Percentiles rank a stretch among this genome's conserved stretches.
Evolutionary conservation across 2,329 filamentous ascomycete genomes (phyloP).

Genomic region (Trichoderma sp.): DNA sequence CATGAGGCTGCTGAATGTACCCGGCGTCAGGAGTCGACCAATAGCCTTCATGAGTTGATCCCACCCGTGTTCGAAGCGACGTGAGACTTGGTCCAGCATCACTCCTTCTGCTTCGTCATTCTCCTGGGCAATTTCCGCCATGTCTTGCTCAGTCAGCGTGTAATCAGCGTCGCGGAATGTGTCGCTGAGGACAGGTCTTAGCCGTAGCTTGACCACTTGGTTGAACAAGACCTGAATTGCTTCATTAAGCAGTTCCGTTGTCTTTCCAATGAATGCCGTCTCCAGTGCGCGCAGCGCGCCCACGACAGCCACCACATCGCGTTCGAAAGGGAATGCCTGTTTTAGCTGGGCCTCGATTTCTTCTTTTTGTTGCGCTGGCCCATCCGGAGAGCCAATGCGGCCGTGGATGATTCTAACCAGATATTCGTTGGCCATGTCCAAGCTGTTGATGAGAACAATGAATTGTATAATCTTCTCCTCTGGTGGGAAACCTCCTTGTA

Average conservation of each 20-base stretch:
- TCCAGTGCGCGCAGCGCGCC: slow-evolving; percentile 68
- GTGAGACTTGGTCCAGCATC: slow-evolving; percentile 66
- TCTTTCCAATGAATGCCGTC: slow-evolving; percentile 71
- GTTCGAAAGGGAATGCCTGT: slow-evolving; percentile 75
- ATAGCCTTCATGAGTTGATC: slow-evolving; percentile 81
- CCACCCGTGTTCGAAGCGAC: slow-evolving; percentile 83
- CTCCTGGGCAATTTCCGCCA: slow-evolving; percentile 54
- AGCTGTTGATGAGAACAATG: slow-evolving; percentile 90
- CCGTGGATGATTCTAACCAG: slow-evolving; percentile 78
- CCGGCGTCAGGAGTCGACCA: slow-evolving; percentile 75
- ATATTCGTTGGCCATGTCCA: slow-evolving; percentile 91
- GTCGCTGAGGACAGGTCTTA: slow-evolving; percentile 81
- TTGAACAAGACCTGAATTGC: slow-evolving; percentile 83
- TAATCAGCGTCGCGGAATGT: slow-evolving; percentile 94
- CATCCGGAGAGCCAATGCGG: slow-evolving; percentile 52
- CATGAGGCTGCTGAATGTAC: slow-evolving; percentile 74
- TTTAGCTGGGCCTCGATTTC: slow-evolving; percentile 47
- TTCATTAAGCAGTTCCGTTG: slow-evolving; percentile 77
- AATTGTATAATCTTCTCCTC: slow-evolving; percentile 88
- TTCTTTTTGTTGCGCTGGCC: slow-evolving; percentile 35
- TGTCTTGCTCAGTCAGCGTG: slow-evolving; percentile 61
- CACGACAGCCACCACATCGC: slow-evolving; percentile 69
- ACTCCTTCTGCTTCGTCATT: slow-evolving; percentile 54
- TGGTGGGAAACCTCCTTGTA: slow-evolving; percentile 78
- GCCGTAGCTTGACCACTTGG: slow-evolving; percentile 78